These are phyloP conservation scores for Arthroderma sp. DNA, from an alignment of 2,329 filamentous ascomycete genomes.

Conservation along the genomic window DNA sequence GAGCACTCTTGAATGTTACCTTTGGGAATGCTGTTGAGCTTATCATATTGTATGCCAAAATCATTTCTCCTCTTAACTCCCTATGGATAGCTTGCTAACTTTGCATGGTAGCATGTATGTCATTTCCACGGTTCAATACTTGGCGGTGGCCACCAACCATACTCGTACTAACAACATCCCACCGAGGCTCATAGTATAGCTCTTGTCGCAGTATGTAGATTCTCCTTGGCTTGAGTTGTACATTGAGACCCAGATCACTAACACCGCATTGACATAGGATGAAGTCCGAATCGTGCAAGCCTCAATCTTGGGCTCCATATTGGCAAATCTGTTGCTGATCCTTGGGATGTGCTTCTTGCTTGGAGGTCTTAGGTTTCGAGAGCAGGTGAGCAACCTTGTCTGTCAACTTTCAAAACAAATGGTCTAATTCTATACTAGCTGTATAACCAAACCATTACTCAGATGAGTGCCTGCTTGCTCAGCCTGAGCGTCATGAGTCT, in stretches of 20 bases:
- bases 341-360: constrained; percentile 90
- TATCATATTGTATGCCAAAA: constrained; percentile 47
- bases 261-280: constrained; percentile 62
- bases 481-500: constrained; percentile 66
- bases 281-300: constrained; percentile 83
- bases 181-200: constrained; percentile 46
- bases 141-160: background rate
- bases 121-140: background rate
- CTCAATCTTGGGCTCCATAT: constrained; percentile 78
- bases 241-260: constrained; percentile 50
- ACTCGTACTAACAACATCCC: background rate
- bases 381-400: constrained; percentile 48
- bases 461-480: constrained; percentile 72
- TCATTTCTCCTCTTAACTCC: background rate
- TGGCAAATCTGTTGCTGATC: constrained; percentile 80
- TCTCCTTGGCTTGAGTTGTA: background rate
- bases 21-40: constrained; percentile 87
- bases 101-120: constrained; percentile 12
- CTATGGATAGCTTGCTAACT: constrained; percentile 18
- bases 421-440: constrained; percentile 37
- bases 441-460: constrained; percentile 69
- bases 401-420: background rate
- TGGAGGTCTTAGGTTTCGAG: constrained; percentile 69
- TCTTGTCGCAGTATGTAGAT: constrained; percentile 47
- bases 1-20: constrained; percentile 76